Base-by-base conservation (phyloP, 2,329 filamentous ascomycete species). In the Graphilbum ipis-grandicollis region DNA sequence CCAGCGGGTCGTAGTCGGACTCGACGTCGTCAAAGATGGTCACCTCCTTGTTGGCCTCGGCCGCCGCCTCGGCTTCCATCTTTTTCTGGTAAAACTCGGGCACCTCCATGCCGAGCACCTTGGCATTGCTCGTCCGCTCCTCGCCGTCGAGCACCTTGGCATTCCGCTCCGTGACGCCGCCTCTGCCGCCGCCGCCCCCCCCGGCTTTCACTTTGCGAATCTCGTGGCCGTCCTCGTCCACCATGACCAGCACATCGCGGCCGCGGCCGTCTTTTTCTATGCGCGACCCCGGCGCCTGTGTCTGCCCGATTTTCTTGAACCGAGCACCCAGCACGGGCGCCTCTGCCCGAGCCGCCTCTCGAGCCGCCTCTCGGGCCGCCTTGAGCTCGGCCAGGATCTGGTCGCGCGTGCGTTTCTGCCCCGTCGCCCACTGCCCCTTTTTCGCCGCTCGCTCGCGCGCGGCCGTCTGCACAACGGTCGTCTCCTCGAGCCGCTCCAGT, bases 361-460 rank as follows among this genome's bases (percentile, higher is more conserved):
- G 56, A 0, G 63, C 62, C 2, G 73, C 73, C 37, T 66, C 60
- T 41, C 75, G 61, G 2, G 70, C 60, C 2, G 73, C 73, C 49
- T 76, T 79, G 47, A 79, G 54, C 37, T 79, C 74, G 2, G 75
- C 75, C 33, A 80, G 44, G 30, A 80, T 76, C 46, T 79, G 75
- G 45, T 79, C 67, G 40, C 75, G 59, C 18, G 70, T 73, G 42
- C 75, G 58, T 47, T 78, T 79, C 50, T 5, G 5, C 29, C 64
- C 57, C 0, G 66, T 66, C 6, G 73, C 68, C 37, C 77, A 53
- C 40, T 75, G 65, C 0, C 75, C 74, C 43, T 71, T 75, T 48
- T 77, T 76, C 47, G 65, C 66, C 15, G 52, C 45, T 46, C 63
- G 65, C 38, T 70, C 64, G 41, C 60, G 71, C 33, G 56, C 52